phyloP scores from a whole-genome alignment of 306 rosid genomes.

The Sicyos baderoa region DNA sequence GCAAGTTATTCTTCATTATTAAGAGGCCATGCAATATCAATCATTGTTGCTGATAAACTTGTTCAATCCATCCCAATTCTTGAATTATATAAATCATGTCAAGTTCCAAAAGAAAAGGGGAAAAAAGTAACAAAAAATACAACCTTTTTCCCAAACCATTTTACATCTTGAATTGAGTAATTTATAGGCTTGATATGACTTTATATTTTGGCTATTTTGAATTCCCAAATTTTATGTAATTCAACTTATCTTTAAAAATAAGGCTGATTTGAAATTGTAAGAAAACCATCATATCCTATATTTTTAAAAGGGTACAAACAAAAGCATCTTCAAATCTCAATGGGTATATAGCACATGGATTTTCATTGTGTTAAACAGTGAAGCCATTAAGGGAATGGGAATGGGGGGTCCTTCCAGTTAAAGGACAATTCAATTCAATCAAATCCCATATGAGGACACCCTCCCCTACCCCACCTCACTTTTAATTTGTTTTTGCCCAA shows the following conservation, averaged over 20 bases:
- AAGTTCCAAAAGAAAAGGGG: not conserved
- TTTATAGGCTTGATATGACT: not conserved
- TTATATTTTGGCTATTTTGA: not conserved
- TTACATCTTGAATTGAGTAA: conserved; percentile 12
- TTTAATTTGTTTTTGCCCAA: conserved; percentile 7
- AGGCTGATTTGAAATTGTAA: not conserved
- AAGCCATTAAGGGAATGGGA: not conserved
- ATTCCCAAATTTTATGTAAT: not conserved
- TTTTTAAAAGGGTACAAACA: not conserved
- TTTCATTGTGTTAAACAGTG: not conserved
- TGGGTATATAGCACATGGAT: not conserved
- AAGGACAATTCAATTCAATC: conserved; percentile 16
- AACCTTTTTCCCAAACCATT: not conserved
- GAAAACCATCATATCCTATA: not conserved
- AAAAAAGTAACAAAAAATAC: too few relatives aligned
- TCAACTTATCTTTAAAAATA: not conserved
- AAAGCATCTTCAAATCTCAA: not conserved
- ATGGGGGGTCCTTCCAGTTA: not conserved
- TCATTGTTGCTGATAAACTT: not conserved
- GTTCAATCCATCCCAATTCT: conserved; percentile 10
- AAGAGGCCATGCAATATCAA: not conserved
- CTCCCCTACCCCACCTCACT: conserved; percentile 13
- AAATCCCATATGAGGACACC: conserved; percentile 13
- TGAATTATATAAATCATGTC: not conserved
- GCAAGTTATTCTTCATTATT: not conserved